Evolutionary conservation across 805 yeast genomes (phyloP).

Genomic region (Tetrapisispora phaffii): DNA sequence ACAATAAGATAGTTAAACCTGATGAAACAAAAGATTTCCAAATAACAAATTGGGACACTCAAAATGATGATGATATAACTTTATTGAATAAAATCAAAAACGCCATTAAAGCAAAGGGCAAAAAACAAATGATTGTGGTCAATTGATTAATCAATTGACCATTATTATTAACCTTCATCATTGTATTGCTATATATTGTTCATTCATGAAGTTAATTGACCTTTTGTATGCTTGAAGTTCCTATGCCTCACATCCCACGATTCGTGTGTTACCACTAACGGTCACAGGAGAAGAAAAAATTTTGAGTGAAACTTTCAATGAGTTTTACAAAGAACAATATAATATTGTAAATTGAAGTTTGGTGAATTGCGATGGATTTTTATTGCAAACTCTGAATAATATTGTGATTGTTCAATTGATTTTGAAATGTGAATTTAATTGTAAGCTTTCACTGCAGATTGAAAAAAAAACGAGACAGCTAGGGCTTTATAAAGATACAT

Average conservation of each 20-base stretch:
- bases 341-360: too few relatives aligned
- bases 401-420: too few relatives aligned
- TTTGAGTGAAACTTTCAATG: neutral
- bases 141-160: conserved; percentile 16
- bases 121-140: conserved; percentile 23
- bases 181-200: neutral
- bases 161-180: neutral
- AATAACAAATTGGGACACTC: conserved; percentile 28
- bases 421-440: too few relatives aligned
- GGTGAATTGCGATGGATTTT: too few relatives aligned
- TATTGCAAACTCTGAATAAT: too few relatives aligned
- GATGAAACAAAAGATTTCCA: conserved; percentile 29
- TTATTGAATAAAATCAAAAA: conserved; percentile 34
- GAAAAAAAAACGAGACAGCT: too few relatives aligned
- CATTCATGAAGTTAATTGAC: neutral
- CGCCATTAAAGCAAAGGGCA: conserved; percentile 34
- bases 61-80: conserved; percentile 28
- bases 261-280: too few relatives aligned
- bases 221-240: neutral
- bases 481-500: too few relatives aligned
- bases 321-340: too few relatives aligned
- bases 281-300: neutral
- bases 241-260: neutral
- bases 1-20: conserved; percentile 47
- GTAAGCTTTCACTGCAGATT: too few relatives aligned